A percentile compares a stretch with the other conserved stretches of the same genome.
These are phyloP conservation scores for Debaryomyces tyrocola DNA, from an alignment of 805 yeast genomes.

Conservation along the genomic window DNA sequence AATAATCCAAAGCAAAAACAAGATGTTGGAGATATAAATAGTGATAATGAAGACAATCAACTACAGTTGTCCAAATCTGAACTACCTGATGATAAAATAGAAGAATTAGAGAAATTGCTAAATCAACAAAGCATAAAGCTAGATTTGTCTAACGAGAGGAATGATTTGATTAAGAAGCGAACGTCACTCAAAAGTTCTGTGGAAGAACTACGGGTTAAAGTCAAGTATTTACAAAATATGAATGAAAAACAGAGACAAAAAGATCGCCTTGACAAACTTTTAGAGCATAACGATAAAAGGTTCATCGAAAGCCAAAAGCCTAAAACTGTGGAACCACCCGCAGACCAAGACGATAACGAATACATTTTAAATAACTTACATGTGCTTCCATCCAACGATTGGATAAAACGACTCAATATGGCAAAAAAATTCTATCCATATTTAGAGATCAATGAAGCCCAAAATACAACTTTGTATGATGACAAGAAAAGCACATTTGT, in stretches of 20 bases:
- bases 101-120: conserved; percentile 11
- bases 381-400: conserved; percentile 36
- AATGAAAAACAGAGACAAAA: conserved; percentile 11
- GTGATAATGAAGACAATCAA: neutral
- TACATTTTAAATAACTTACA: conserved; percentile 23
- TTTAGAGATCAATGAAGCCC: conserved; percentile 18
- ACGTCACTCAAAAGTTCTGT: conserved; percentile 12
- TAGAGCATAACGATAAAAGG: conserved; percentile 19
- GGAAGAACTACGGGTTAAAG: conserved; percentile 14
- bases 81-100: neutral
- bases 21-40: neutral
- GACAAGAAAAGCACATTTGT: conserved; percentile 7
- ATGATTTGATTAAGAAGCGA: conserved; percentile 19
- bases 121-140: conserved; percentile 15
- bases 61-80: neutral
- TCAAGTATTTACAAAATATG: conserved; percentile 12
- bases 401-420: conserved; percentile 24
- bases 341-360: conserved; percentile 14
- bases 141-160: conserved; percentile 12
- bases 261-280: conserved; percentile 15
- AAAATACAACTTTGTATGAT: conserved; percentile 11
- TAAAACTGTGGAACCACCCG: neutral
- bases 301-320: conserved; percentile 3
- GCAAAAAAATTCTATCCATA: conserved; percentile 26
- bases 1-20: neutral